Conservation (phyloP, 2,329 filamentous ascomycete species). For the Stagonosporopsis tanaceti region DNA sequence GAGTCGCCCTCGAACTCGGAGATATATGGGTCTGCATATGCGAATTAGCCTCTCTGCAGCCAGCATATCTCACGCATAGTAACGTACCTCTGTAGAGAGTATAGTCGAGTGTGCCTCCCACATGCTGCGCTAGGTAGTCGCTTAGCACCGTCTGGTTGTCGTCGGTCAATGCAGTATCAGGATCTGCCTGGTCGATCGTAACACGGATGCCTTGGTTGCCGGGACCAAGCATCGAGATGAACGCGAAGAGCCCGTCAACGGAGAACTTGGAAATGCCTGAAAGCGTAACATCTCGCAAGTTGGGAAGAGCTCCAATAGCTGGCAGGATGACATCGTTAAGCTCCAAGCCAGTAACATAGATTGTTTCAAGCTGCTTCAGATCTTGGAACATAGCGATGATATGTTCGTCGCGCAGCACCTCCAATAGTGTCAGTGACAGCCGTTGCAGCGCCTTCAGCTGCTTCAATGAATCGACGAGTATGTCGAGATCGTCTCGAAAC, state of each 20-base stretch:
- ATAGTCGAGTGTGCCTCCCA: conserved; percentile 56
- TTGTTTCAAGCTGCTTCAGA: conserved; percentile 61
- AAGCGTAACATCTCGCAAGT: conserved; percentile 63
- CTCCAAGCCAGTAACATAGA: conserved; percentile 65
- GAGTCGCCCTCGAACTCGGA: conserved; percentile 57
- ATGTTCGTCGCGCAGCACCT: conserved; percentile 61
- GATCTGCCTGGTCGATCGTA: conserved; percentile 56
- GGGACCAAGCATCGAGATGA: conserved; percentile 51
- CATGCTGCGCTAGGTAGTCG: conserved; percentile 49
- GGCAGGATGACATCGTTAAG: conserved; percentile 59
- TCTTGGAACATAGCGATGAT: conserved; percentile 57
- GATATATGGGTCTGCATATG: conserved; percentile 53
- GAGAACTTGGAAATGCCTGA: conserved; percentile 65
- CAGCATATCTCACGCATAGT: background rate
- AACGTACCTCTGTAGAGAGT: conserved; percentile 53
- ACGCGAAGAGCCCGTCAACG: conserved; percentile 57
- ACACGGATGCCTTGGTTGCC: conserved; percentile 55
- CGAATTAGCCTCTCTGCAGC: conserved; percentile 3
- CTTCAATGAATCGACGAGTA: conserved; percentile 61
- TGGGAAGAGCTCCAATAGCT: conserved; percentile 55
- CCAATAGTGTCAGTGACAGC: conserved; percentile 61
- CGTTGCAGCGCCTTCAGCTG: conserved; percentile 61
- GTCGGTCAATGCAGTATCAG: conserved; percentile 51
- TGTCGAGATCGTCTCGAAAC: conserved; percentile 58
- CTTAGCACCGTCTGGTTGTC: conserved; percentile 50